Conservation (phyloP, 1,139 yeast species). For the Pichia cactophila region DNA sequence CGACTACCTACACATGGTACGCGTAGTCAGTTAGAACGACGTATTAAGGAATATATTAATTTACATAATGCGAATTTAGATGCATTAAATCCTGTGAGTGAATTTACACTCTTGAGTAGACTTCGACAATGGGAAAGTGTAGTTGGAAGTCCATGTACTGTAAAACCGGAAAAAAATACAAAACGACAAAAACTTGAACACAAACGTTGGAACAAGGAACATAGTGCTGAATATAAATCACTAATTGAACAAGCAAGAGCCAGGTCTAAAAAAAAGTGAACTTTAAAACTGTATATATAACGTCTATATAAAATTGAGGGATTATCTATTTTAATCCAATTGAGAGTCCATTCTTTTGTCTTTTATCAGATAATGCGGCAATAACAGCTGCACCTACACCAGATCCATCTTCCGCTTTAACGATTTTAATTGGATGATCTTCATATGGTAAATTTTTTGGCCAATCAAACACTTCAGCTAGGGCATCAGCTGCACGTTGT, state of each 20-base stretch:
- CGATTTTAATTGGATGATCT: slow-evolving; percentile 76
- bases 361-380: slow-evolving; percentile 84
- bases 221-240: slow-evolving; percentile 44
- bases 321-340: slow-evolving; percentile 46
- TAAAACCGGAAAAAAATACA: slow-evolving; percentile 2
- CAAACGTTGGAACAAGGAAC: slow-evolving; percentile 43
- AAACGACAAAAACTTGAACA: slow-evolving; percentile 28
- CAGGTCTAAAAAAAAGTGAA: background rate
- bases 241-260: slow-evolving; percentile 44
- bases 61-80: slow-evolving; percentile 81
- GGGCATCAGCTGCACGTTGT: slow-evolving; percentile 85
- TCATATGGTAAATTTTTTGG: slow-evolving; percentile 28
- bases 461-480: slow-evolving; percentile 92
- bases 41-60: slow-evolving; percentile 74
- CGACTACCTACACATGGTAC: slow-evolving; percentile 59
- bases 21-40: slow-evolving; percentile 52
- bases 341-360: slow-evolving; percentile 64
- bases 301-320: background rate
- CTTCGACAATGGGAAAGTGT: slow-evolving; percentile 61
- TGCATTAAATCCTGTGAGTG: slow-evolving; percentile 58
- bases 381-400: slow-evolving; percentile 99
- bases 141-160: background rate
- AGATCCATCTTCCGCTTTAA: slow-evolving; percentile 95
- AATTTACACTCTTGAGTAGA: slow-evolving; percentile 44
- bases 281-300: background rate